Evolutionary conservation across 495 filamentous ascomycete genomes (phyloP).

Genomic region (Lophiostoma macrostomum): DNA sequence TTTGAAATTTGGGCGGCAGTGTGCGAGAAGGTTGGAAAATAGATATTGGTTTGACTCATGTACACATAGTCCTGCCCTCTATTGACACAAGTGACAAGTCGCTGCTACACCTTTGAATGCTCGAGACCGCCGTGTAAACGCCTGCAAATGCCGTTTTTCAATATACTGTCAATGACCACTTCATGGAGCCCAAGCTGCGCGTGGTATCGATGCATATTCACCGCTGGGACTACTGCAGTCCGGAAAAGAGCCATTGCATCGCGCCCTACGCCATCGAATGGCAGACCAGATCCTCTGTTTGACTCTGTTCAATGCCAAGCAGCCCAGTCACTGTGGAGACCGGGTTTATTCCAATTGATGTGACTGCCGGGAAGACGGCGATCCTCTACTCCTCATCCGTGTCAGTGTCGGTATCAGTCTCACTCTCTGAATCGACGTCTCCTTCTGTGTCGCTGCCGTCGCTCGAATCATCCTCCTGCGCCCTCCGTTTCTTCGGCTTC

Average conservation of each 20-base stretch:
- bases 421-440: constrained; percentile 46
- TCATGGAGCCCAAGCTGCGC: neutral
- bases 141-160: constrained; percentile 15
- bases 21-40: neutral
- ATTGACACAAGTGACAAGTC: neutral
- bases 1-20: neutral
- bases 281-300: too few species aligned
- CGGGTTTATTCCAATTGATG: too few species aligned
- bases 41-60: constrained; percentile 1
- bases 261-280: too few species aligned
- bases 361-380: too few species aligned
- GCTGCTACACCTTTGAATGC: neutral
- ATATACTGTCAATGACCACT: neutral
- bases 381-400: constrained; percentile 43
- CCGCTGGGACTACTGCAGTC: too few species aligned
- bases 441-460: constrained; percentile 56
- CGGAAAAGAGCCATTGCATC: too few species aligned
- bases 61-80: constrained; percentile 7
- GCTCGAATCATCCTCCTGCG: constrained; percentile 54
- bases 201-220: neutral
- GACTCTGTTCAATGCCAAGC: too few species aligned
- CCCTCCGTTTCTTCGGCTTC: constrained; percentile 51
- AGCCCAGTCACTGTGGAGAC: too few species aligned
- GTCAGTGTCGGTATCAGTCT: constrained; percentile 82
- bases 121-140: constrained; percentile 2